Base-by-base conservation (phyloP, 2,329 filamentous ascomycete genomes). In the Colletotrichum noveboracense region DNA sequence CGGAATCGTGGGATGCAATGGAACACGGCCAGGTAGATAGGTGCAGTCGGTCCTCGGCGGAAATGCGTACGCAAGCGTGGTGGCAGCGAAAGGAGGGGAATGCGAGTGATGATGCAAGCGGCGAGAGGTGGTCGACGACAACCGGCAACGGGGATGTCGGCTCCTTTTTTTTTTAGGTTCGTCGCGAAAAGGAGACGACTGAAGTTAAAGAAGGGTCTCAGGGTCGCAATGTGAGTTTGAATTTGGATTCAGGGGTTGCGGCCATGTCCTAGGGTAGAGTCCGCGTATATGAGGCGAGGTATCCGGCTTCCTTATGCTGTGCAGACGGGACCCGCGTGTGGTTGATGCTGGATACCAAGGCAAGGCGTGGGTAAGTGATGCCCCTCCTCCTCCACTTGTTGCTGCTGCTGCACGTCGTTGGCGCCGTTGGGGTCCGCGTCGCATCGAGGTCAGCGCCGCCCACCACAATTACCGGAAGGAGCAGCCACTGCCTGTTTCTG, bases 211-310 rank as follows among this genome's bases (percentile, higher is more conserved):
- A 32, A 21, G 32, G 52, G 43, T 62, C 65, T 75, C 74, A 74
- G 70, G 74, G 74, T 75, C 70, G 74, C 28, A 74, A n/a, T 52
- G n/a, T 5, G 43, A 21, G n/a, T 52, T 52, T 52, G 43, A 52
- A 52, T 24, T 13, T 13, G 43, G 43, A 52, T 74, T 64, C 74
- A 76, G 74, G 74, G 74, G 74, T 66, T 28, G 26, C 70, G 21
- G 56, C 70, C 74, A 76, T 76, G 56, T 62, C 64, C 65, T 71
- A 68, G 61, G 72, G 38, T 71, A 61, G 61, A 24, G 52, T 62
- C 52, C 68, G 72, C 72, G 72, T 71, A 71, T 75, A 43, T 71
- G 62, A 64, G 61, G 56, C 32, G 26, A 56, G 43, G 66, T 56
- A 43, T 70, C 64, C 72, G 68, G 24, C 32, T 16, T 13, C 43